Evolutionary conservation across 129 eudicot genomes (phyloP).

Genomic region (Calendula officinalis): DNA sequence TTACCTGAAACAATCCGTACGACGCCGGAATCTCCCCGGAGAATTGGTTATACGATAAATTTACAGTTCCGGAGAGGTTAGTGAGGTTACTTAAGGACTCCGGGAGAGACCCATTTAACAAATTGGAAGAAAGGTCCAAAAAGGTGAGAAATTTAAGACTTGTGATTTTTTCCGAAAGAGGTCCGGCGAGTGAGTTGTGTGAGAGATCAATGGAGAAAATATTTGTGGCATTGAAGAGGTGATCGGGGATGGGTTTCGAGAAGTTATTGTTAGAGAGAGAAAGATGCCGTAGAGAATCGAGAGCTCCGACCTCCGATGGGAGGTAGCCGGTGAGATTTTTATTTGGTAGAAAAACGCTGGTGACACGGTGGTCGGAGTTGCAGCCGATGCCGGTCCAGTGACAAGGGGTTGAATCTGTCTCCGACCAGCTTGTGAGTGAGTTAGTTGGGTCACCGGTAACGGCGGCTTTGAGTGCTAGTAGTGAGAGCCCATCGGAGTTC

Average conservation of each 20-base stretch:
- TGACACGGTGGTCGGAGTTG: slow-evolving; percentile 43
- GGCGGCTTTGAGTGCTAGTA: slow-evolving; percentile 89
- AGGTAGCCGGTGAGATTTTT: slow-evolving; percentile 73
- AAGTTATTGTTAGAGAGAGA: slow-evolving; percentile 51
- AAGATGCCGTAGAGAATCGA: slow-evolving; percentile 52
- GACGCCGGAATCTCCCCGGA: slow-evolving; percentile 75
- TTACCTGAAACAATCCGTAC: slow-evolving; percentile 75
- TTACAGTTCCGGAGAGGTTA: slow-evolving; percentile 59
- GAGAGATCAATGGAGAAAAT: slow-evolving; percentile 68
- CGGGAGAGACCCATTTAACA: slow-evolving; percentile 59
- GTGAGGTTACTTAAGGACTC: slow-evolving; percentile 49
- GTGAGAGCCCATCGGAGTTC: slow-evolving; percentile 80
- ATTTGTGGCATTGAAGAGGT: slow-evolving; percentile 50
- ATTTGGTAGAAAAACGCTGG: slow-evolving; percentile 49
- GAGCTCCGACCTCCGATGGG: slow-evolving; percentile 83
- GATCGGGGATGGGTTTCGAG: slow-evolving; percentile 47
- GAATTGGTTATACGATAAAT: slow-evolving; percentile 59
- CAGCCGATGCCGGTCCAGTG: slow-evolving; percentile 73
- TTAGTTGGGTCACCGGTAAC: slow-evolving; percentile 59
- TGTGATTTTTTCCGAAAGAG: slow-evolving; percentile 44
- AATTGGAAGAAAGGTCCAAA: slow-evolving; percentile 64
- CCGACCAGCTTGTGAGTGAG: slow-evolving; percentile 59
- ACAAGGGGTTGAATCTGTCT: slow-evolving; percentile 65
- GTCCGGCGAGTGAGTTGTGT: slow-evolving; percentile 53
- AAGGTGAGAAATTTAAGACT: slow-evolving; percentile 36